phyloP scores from a whole-genome alignment of 371 early-diverging fungal species.

The Paraphysoderma sedebokerense region DNA sequence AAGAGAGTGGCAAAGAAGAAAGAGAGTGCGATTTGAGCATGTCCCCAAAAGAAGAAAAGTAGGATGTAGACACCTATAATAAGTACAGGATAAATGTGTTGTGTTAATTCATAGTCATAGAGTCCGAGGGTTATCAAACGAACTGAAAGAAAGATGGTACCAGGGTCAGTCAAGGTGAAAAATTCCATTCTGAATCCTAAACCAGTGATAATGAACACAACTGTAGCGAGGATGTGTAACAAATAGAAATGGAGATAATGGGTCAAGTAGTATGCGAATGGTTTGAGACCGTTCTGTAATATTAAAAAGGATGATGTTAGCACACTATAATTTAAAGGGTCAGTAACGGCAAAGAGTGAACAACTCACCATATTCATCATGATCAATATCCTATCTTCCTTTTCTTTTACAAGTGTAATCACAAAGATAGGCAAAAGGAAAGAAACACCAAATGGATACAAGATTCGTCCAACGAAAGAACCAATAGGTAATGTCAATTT shows the following conservation, averaged over 20 bases:
- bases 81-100: no score
- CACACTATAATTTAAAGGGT: background rate
- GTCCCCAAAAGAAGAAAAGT: slow-evolving; percentile 46
- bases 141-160: no score
- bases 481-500: slow-evolving; percentile 25
- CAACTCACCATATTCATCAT: slow-evolving; percentile 49
- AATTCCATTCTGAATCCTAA: slow-evolving; percentile 26
- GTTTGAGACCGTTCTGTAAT: slow-evolving; percentile 37
- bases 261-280: slow-evolving; percentile 32
- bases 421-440: slow-evolving; percentile 57
- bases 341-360: background rate
- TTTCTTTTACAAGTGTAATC: slow-evolving; percentile 43
- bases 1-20: slow-evolving; percentile 44
- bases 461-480: slow-evolving; percentile 30
- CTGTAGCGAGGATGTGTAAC: slow-evolving; percentile 31
- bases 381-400: slow-evolving; percentile 43
- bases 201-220: slow-evolving; percentile 38
- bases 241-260: slow-evolving; percentile 46
- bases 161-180: slow-evolving; percentile 33
- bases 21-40: slow-evolving; percentile 37
- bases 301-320: background rate
- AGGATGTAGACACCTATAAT: slow-evolving; percentile 30
- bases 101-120: no score
- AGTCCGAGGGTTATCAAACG: no score
- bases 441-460: slow-evolving; percentile 56